Percentiles rank a stretch among this genome's conserved stretches.
Conservation (phyloP, 257 asterid species). For the Jaltomata sinuosa region DNA sequence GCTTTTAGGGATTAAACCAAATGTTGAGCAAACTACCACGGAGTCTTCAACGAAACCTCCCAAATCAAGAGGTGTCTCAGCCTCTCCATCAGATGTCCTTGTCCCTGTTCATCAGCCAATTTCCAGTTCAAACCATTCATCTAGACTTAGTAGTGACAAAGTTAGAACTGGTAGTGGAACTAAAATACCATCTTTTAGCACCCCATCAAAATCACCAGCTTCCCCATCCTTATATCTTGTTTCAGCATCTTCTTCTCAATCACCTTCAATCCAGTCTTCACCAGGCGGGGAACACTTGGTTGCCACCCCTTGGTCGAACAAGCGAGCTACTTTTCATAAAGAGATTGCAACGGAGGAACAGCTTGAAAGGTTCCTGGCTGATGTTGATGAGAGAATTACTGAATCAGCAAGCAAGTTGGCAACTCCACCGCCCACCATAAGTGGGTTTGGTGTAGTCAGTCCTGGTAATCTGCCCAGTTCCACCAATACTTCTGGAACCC, state of each 20-base stretch:
- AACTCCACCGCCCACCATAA: slow-evolving; percentile 74
- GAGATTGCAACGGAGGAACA: slow-evolving; percentile 65
- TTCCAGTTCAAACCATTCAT: slow-evolving; percentile 28
- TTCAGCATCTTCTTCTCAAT: slow-evolving; percentile 39
- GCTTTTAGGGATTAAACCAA: slow-evolving; percentile 66
- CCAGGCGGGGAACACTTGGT: slow-evolving; percentile 44
- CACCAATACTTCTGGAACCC: slow-evolving; percentile 67
- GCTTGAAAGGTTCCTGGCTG: slow-evolving; percentile 77
- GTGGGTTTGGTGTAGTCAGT: slow-evolving; percentile 55
- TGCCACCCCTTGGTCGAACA: slow-evolving; percentile 72
- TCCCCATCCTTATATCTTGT: slow-evolving; percentile 75
- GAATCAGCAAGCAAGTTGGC: slow-evolving; percentile 60
- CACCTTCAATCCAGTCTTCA: slow-evolving; percentile 50
- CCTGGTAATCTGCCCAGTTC: slow-evolving; percentile 53
- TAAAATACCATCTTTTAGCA: slow-evolving; percentile 38
- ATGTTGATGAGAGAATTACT: slow-evolving; percentile 69
- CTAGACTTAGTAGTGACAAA: slow-evolving; percentile 51
- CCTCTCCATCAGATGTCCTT: slow-evolving; percentile 50
- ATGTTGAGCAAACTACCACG: slow-evolving; percentile 25
- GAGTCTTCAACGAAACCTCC: slow-evolving; percentile 68
- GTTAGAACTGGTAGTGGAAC: slow-evolving; percentile 40
- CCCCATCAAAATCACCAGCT: slow-evolving; percentile 63
- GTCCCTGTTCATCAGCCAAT: slow-evolving; percentile 77
- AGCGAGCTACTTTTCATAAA: slow-evolving; percentile 49
- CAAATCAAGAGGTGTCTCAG: slow-evolving; percentile 41